Evolutionary conservation across 2,329 filamentous ascomycete genomes (phyloP).

Genomic region (Geoglossum cookeanum): DNA sequence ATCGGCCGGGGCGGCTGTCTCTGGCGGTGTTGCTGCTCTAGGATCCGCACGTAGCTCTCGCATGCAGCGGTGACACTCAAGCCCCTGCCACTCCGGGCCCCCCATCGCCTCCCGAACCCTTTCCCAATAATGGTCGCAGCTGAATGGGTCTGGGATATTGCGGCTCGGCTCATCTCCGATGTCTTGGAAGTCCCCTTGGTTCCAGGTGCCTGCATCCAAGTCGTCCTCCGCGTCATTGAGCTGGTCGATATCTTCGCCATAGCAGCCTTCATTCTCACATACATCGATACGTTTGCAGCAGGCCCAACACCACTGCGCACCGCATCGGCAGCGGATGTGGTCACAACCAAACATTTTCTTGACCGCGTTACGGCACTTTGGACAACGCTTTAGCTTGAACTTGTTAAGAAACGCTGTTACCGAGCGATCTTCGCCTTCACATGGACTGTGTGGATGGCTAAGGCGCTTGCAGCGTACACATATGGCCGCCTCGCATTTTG

Average conservation of each 20-base stretch:
- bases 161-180: background rate
- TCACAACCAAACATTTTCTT: conserved; percentile 29
- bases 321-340: conserved; percentile 29
- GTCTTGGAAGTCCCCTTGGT: background rate
- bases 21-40: background rate
- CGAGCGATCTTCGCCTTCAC: conserved; percentile 20
- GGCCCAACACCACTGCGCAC: conserved; percentile 30
- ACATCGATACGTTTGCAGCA: conserved; percentile 20
- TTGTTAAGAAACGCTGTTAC: conserved; percentile 19
- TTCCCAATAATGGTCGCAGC: background rate
- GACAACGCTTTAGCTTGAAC: conserved; percentile 31
- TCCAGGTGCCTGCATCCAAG: background rate
- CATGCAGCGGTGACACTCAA: background rate
- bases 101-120: background rate
- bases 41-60: background rate
- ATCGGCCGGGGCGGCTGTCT: background rate
- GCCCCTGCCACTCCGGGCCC: background rate
- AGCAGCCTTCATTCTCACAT: conserved; percentile 10
- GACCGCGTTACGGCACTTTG: conserved; percentile 28
- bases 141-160: background rate
- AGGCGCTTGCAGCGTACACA: conserved; percentile 26
- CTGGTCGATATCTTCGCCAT: background rate
- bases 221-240: background rate
- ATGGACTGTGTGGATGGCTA: conserved; percentile 21
- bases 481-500: conserved; percentile 23